Conservation (phyloP, 257 asterid species). For the Ehretia macrophylla region DNA sequence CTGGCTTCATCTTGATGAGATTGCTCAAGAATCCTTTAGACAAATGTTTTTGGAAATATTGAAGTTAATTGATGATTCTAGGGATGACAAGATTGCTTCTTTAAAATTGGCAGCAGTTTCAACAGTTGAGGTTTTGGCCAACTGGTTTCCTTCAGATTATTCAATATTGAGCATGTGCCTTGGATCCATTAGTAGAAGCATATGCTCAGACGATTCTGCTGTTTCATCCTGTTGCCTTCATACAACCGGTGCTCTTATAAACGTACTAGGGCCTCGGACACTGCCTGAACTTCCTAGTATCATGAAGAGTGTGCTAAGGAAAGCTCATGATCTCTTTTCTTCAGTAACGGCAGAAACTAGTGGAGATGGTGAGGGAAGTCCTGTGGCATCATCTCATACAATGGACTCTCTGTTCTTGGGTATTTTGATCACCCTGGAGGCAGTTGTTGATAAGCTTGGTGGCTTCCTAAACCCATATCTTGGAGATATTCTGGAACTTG, state of each 20-base stretch:
- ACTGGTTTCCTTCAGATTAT: slow-evolving; percentile 54
- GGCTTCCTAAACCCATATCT: slow-evolving; percentile 77
- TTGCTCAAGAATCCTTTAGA: slow-evolving; percentile 41
- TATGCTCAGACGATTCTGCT: slow-evolving; percentile 48
- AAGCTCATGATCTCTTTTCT: slow-evolving; percentile 30
- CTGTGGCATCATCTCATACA: slow-evolving; percentile 27
- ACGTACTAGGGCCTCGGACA: slow-evolving; percentile 79
- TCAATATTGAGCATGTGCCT: slow-evolving; percentile 63
- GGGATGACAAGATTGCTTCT: slow-evolving; percentile 38
- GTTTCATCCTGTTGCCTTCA: slow-evolving; percentile 71
- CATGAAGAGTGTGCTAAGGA: slow-evolving; percentile 52
- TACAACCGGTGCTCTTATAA: slow-evolving; percentile 68
- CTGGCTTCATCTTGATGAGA: slow-evolving; percentile 62
- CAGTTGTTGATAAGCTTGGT: slow-evolving; percentile 74
- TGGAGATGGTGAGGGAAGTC: slow-evolving; percentile 15
- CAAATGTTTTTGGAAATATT: slow-evolving; percentile 53
- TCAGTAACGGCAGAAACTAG: slow-evolving; percentile 24
- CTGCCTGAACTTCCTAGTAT: slow-evolving; percentile 73
- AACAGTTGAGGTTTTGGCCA: slow-evolving; percentile 64
- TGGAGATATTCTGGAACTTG: slow-evolving; percentile 53
- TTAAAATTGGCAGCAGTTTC: slow-evolving; percentile 70
- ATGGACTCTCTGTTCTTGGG: slow-evolving; percentile 50
- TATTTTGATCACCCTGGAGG: slow-evolving; percentile 66
- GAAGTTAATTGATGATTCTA: slow-evolving; percentile 48
- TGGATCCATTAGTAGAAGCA: slow-evolving; percentile 55